Conservation (phyloP, 306 rosid species). For the Clitoria ternatea region DNA sequence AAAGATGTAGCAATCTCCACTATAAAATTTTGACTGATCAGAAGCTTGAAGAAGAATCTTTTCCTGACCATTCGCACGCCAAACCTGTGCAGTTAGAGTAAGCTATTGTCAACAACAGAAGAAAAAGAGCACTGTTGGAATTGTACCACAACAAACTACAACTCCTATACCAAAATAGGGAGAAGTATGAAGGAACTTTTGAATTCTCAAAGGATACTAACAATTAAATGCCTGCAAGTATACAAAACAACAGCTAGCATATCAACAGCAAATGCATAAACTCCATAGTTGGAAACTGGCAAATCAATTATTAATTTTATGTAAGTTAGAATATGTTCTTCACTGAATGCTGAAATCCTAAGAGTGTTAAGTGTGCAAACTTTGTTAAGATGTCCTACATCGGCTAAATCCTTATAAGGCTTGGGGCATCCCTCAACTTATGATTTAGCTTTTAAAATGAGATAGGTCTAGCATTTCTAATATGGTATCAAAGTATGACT, state of each 20-base stretch:
- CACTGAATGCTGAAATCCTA: background rate
- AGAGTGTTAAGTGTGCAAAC: background rate
- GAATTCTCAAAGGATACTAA: background rate
- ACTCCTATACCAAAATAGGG: background rate
- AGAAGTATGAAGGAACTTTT: background rate
- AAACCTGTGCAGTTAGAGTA: conserved; percentile 53
- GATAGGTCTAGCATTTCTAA: too few species aligned
- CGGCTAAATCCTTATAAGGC: background rate
- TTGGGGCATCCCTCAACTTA: background rate
- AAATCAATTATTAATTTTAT: background rate
- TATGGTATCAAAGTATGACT: too few species aligned
- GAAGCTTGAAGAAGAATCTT: conserved; percentile 66
- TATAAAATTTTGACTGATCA: conserved; percentile 77
- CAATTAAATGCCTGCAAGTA: conserved; percentile 5
- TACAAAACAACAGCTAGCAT: background rate
- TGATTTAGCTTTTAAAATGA: too few species aligned
- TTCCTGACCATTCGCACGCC: conserved; percentile 79
- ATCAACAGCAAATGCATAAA: conserved; percentile 20
- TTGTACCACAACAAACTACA: conserved; percentile 8
- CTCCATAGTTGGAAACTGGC: background rate
- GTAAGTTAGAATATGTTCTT: background rate
- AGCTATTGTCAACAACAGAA: conserved; percentile 31
- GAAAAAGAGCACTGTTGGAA: conserved; percentile 11
- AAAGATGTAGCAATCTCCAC: conserved; percentile 88
- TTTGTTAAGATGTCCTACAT: background rate